These are phyloP conservation scores for Sclerotinia spermophila DNA, from an alignment of 2,329 filamentous ascomycete genomes.

Conservation along the genomic window DNA sequence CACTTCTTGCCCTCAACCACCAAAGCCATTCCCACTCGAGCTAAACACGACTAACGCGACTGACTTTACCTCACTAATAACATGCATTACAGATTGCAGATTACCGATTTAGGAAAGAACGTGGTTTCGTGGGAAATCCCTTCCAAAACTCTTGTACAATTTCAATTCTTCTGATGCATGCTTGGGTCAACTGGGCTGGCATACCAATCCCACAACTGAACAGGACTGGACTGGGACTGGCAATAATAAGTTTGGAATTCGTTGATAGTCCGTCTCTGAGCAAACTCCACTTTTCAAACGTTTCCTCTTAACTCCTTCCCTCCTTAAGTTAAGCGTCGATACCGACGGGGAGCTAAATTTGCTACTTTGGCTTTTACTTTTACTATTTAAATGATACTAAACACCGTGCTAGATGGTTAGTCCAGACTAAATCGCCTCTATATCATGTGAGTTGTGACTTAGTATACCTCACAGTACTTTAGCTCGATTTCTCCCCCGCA, in stretches of 20 bases:
- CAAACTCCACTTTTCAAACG: slow-evolving; percentile 12
- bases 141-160: too few species aligned
- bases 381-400: slow-evolving; percentile 1
- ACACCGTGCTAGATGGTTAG: not conserved
- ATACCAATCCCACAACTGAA: too few species aligned
- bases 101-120: too few species aligned
- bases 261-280: not conserved
- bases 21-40: not conserved
- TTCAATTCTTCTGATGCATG: too few species aligned
- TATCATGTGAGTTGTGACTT: not conserved
- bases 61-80: too few species aligned
- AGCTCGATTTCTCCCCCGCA: slow-evolving; percentile 9
- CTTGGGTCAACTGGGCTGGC: not conserved
- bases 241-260: slow-evolving; percentile 1
- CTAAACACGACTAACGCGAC: not conserved
- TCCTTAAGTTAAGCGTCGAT: slow-evolving; percentile 10
- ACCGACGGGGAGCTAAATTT: not conserved
- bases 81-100: slow-evolving; percentile 14
- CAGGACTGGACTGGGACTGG: not conserved
- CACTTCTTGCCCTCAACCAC: not conserved
- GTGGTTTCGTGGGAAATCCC: not conserved
- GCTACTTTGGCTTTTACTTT: not conserved
- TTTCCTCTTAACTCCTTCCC: not conserved
- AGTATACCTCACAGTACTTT: not conserved
- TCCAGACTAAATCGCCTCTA: not conserved